These are phyloP conservation scores for Leptomonas seymouri DNA, from an alignment of 208 protist genomes.

Conservation along the genomic window DNA sequence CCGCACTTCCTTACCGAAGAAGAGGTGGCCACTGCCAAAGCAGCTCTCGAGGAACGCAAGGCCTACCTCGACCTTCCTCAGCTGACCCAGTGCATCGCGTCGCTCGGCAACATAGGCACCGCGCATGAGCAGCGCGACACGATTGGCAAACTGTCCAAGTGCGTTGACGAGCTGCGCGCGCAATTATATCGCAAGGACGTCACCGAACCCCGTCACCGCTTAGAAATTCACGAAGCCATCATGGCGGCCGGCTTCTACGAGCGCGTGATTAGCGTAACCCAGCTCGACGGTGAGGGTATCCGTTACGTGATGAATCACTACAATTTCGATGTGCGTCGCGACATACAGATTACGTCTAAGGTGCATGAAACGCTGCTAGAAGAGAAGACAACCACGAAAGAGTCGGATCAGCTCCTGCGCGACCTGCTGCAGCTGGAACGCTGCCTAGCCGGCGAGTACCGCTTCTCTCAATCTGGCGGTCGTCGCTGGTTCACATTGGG, in stretches of 20 bases:
- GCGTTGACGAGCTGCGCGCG: conserved; percentile 53
- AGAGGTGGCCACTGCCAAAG: conserved; percentile 47
- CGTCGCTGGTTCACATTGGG: conserved; percentile 83
- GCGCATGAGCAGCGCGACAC: conserved; percentile 43
- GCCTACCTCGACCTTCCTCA: conserved; percentile 43
- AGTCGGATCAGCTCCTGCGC: conserved; percentile 80
- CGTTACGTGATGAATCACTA: conserved; percentile 90
- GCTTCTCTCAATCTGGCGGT: conserved; percentile 72
- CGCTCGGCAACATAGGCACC: conserved; percentile 40
- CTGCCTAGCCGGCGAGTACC: conserved; percentile 73
- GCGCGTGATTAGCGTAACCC: conserved; percentile 54
- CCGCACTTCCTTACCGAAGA: conserved; percentile 45
- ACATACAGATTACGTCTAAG: conserved; percentile 71
- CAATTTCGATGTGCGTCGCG: conserved; percentile 90
- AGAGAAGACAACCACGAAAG: conserved; percentile 46
- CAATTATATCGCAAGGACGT: conserved; percentile 67
- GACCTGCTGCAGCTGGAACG: conserved; percentile 86
- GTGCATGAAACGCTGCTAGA: conserved; percentile 66
- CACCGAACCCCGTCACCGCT: conserved; percentile 60
- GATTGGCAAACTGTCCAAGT: conserved; percentile 44
- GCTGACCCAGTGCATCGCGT: conserved; percentile 38
- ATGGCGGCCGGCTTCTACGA: conserved; percentile 91
- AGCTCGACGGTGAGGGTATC: conserved; percentile 71
- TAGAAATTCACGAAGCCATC: conserved; percentile 88
- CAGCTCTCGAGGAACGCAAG: conserved; percentile 50